phyloP scores from a whole-genome alignment of 2,329 filamentous ascomycete genomes.

The Xenosphaeropsis pyriputrescens region DNA sequence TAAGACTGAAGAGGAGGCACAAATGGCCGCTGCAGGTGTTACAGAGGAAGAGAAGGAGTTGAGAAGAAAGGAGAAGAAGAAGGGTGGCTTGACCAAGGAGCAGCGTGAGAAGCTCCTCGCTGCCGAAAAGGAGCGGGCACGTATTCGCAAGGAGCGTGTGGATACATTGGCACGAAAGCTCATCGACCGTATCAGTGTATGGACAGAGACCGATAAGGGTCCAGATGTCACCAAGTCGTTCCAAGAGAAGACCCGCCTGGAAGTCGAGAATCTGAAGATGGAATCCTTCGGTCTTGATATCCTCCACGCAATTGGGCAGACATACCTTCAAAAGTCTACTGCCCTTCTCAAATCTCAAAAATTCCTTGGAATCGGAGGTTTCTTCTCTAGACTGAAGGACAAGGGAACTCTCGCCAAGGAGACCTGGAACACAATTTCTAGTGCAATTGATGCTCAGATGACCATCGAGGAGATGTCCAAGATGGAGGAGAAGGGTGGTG shows the following conservation, averaged over 20 bases:
- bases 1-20: slow-evolving; percentile 64
- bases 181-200: slow-evolving; percentile 77
- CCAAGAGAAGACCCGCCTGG: slow-evolving; percentile 83
- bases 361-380: slow-evolving; percentile 88
- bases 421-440: slow-evolving; percentile 95
- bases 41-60: slow-evolving; percentile 63
- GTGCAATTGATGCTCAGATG: slow-evolving; percentile 91
- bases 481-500: slow-evolving; percentile 83
- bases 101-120: slow-evolving; percentile 84
- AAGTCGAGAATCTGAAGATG: slow-evolving; percentile 98
- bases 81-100: slow-evolving; percentile 73
- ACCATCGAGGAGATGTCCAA: slow-evolving; percentile 99
- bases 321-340: slow-evolving; percentile 78
- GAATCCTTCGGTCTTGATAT: slow-evolving; percentile 96
- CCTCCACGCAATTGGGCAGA: slow-evolving; percentile 83
- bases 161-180: slow-evolving; percentile 74
- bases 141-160: slow-evolving; percentile 78
- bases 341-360: slow-evolving; percentile 89
- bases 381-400: slow-evolving; percentile 87
- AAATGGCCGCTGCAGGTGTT: slow-evolving; percentile 47
- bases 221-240: slow-evolving; percentile 75
- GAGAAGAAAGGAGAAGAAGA: slow-evolving; percentile 77
- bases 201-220: slow-evolving; percentile 94
- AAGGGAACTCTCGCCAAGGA: slow-evolving; percentile 96
- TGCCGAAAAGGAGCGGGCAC: slow-evolving; percentile 73